A percentile compares a stretch with the other conserved stretches of the same genome.
These are phyloP conservation scores for Saturnispora quitensis DNA, from an alignment of 805 yeast genomes.

Conservation along the genomic window DNA sequence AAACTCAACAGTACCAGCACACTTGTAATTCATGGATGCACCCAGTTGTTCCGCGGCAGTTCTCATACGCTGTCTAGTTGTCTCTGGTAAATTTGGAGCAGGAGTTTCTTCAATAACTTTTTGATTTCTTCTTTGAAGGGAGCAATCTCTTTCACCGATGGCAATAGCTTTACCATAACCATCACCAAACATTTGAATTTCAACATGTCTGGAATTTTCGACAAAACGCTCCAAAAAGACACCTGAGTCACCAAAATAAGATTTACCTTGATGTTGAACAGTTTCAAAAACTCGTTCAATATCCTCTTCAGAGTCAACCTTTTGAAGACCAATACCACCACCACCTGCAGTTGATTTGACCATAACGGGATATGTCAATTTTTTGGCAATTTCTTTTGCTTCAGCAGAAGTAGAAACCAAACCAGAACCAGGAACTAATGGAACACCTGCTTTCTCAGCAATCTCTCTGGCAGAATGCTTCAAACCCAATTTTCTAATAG, in stretches of 20 bases:
- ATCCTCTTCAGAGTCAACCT: constrained; percentile 76
- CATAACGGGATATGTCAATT: constrained; percentile 84
- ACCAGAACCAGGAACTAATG: constrained; percentile 96
- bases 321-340: constrained; percentile 96
- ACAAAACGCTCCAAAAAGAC: constrained; percentile 93
- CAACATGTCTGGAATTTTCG: constrained; percentile 93
- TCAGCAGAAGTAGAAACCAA: constrained; percentile 62
- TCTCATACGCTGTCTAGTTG: constrained; percentile 67
- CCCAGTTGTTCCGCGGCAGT: constrained; percentile 79
- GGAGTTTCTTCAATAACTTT: constrained; percentile 97
- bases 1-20: constrained; percentile 97
- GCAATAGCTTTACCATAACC: constrained; percentile 91
- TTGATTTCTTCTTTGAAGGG: constrained; percentile 94
- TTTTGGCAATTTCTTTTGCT: constrained; percentile 66
- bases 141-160: constrained; percentile 95
- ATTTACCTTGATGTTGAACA: constrained; percentile 87
- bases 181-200: constrained; percentile 93
- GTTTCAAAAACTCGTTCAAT: constrained; percentile 79
- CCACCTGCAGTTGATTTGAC: constrained; percentile 98
- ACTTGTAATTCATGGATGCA: constrained; percentile 75
- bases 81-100: constrained; percentile 84
- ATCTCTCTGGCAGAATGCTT: constrained; percentile 96
- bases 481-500: constrained; percentile 82
- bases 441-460: constrained; percentile 87
- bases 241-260: constrained; percentile 92